phyloP scores from a whole-genome alignment of 345 rosid genomes.

The Eucalyptus sp. region DNA sequence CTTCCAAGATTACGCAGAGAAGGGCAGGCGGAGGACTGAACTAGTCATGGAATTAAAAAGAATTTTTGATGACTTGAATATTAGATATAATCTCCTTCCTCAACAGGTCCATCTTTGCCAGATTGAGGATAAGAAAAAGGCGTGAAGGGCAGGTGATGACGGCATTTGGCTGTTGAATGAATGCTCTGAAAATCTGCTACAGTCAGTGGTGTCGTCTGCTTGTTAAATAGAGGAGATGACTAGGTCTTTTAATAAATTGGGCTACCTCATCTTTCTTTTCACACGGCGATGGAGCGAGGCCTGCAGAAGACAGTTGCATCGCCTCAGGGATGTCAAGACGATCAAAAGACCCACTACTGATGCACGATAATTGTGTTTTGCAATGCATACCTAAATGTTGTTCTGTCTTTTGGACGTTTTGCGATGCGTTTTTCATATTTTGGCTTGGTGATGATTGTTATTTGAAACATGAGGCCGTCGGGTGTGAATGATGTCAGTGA shows the following conservation, averaged over 20 bases:
- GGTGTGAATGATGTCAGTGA: background rate
- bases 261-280: background rate
- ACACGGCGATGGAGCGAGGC: background rate
- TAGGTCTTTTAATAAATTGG: background rate
- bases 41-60: slow-evolving; percentile 37
- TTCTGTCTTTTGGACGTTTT: background rate
- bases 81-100: slow-evolving; percentile 41
- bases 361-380: background rate
- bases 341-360: background rate
- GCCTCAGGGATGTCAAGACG: background rate
- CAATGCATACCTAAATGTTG: background rate
- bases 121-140: background rate
- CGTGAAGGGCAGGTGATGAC: background rate
- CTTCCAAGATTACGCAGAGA: slow-evolving; percentile 49
- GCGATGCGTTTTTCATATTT: background rate
- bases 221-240: background rate
- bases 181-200: background rate
- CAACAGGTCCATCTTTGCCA: slow-evolving; percentile 35
- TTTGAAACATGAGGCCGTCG: background rate
- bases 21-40: slow-evolving; percentile 35
- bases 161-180: background rate
- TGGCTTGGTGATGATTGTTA: background rate
- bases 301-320: background rate
- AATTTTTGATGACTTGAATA: slow-evolving; percentile 39
- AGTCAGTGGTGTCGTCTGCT: background rate